Evolutionary conservation across 352 stramenopile genomes (phyloP), one percentile per base, ranked within the genome.

Genomic region (Globisporangium heterothallicum): DNA sequence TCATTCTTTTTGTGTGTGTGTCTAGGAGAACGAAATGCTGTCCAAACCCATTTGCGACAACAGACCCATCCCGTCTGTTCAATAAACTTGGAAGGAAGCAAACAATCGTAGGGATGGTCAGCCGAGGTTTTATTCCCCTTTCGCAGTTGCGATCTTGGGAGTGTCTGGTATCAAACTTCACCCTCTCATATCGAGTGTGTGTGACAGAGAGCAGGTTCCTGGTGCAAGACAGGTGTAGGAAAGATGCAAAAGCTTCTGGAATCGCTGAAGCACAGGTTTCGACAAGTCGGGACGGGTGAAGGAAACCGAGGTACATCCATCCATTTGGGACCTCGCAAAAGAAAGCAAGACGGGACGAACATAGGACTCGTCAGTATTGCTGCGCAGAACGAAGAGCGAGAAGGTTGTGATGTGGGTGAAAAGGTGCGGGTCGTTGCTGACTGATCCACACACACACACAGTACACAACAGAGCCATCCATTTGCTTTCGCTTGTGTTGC

Each of bases 311-410:
- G 32, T n/a, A 38, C 32, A 38, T 38, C 32, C 32, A 53, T 43
- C 21, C 46, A 44, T 22, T 32, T 8, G 14, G 34, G 47, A 36
- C 27, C 12, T 25, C 47, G 34, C 47, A 54, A 54, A 54, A 27
- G 47, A 54, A 54, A 54, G 47, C 47, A 54, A 54, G 47, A 42
- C 29, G 32, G 47, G 45, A 32, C 45, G 44, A 50, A 40, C 44
- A 40, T 27, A 48, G 3, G n/a, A n/a, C n/a, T n/a, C n/a, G n/a
- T n/a, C n/a, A n/a, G n/a, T n/a, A n/a, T n/a, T n/a, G n/a, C n/a
- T 38, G 32, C n/a, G n/a, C 32, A 18, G 32, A 18, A 38, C 32
- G n/a, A 18, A 38, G 12, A 38, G 32, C 14, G 32, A 38, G n/a
- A 16, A 38, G 32, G 32, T 38, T 16, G 10, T 38, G 12, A 18